These are phyloP conservation scores for Podospora pseudocomata DNA, from an alignment of 495 filamentous ascomycete species.

Conservation along the genomic window DNA sequence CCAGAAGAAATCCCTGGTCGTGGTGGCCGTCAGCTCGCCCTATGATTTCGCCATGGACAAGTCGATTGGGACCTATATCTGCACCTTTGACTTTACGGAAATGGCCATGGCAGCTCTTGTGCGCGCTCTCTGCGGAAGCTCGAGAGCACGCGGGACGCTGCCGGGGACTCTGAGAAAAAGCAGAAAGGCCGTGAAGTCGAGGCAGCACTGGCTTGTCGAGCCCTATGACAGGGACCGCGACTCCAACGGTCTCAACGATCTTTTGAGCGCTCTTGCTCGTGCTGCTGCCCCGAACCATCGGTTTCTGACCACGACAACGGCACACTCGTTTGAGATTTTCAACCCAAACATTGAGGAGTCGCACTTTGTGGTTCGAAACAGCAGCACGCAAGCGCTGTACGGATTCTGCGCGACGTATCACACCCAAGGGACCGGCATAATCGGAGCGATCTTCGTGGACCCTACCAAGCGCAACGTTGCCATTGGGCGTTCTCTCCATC, in stretches of 20 bases:
- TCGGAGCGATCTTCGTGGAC: constrained; percentile 80
- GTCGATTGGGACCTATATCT: constrained; percentile 80
- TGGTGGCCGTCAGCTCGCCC: constrained; percentile 85
- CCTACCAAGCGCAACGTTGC: constrained; percentile 77
- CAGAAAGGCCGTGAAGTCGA: constrained; percentile 72
- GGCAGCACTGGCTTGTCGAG: constrained; percentile 88
- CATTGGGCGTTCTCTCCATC: constrained; percentile 80
- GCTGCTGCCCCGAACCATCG: constrained; percentile 53
- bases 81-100: constrained; percentile 92
- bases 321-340: constrained; percentile 69
- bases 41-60: constrained; percentile 95
- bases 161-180: constrained; percentile 80
- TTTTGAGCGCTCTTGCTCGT: constrained; percentile 62
- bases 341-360: constrained; percentile 65
- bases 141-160: constrained; percentile 65
- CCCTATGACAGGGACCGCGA: constrained; percentile 76
- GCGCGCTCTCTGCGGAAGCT: constrained; percentile 73
- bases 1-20: constrained; percentile 69
- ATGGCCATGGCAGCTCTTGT: constrained; percentile 80
- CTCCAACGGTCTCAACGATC: constrained; percentile 60
- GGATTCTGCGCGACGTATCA: constrained; percentile 87
- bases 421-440: constrained; percentile 68
- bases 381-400: constrained; percentile 79
- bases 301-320: constrained; percentile 62
- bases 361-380: constrained; percentile 89